Conservation (phyloP, 768 basidiomycete genomes). For the Rhizopogon rudus region DNA sequence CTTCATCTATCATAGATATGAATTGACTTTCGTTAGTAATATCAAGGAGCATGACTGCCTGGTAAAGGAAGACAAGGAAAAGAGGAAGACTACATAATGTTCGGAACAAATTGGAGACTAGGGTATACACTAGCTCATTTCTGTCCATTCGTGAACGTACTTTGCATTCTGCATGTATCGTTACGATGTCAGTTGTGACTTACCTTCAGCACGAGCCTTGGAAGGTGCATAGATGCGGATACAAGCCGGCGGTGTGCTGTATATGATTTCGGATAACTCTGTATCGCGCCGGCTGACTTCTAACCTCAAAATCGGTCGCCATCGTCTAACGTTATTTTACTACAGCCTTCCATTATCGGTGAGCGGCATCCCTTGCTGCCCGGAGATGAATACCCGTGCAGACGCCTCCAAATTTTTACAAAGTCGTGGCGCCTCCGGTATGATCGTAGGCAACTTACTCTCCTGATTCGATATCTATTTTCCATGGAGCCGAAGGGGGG, state of each 20-base stretch:
- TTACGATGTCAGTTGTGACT: no score
- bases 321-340: neutral
- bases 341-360: neutral
- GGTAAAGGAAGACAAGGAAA: constrained; percentile 39
- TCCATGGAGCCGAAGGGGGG: neutral
- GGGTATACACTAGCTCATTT: no score
- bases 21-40: constrained; percentile 37
- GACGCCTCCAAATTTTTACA: neutral
- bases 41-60: constrained; percentile 73
- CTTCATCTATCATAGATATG: neutral
- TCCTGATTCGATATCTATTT: neutral
- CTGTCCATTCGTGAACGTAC: no score
- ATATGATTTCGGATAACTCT: neutral
- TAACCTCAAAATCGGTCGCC: neutral
- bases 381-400: neutral
- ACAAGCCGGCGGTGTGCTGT: neutral
- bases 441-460: neutral
- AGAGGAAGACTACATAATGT: neutral
- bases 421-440: neutral
- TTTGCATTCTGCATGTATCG: no score
- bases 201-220: no score
- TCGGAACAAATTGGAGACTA: neutral
- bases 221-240: neutral
- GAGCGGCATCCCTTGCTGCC: neutral
- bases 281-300: neutral